Evolutionary conservation across 768 basidiomycete genomes (phyloP), one percentile per base, ranked within the genome.

Genomic region (Russula earlei): DNA sequence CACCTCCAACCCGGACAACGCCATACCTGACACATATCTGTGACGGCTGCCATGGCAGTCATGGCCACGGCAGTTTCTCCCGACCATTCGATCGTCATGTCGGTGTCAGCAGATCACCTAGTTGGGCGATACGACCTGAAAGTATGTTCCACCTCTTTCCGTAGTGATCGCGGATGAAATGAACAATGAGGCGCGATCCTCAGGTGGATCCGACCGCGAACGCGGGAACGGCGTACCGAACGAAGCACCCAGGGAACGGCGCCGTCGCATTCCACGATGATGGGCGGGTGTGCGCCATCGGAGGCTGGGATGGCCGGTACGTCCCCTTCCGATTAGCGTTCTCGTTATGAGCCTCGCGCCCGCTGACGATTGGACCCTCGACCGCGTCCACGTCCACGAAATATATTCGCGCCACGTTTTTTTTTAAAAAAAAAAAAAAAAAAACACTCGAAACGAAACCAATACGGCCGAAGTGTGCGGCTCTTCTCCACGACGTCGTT

Each of bases 261-360:
- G 78, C 81, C 7, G 68, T 97, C n/a, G 78, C 84, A 3, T 81
- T 96, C 12, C 81, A 83, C 5, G 76, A 80, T 34, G 84, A 88
- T 61, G 90, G 84, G 0, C 77, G 78, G 20, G 80, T 97, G 0
- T 86, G 92, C 62, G 93, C 92, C 0, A 74, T 93, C 2, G 94
- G 87, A 2, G 91, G 93, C 0, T 97, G 95, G 95, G 93, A 98
- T 59, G 93, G 95, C 34, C 81, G 76, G 94, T 93, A 61, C 63
- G 87, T 71, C 3, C 44, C 37, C 24, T 31, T n/a, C 34, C n/a
- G 33, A 12, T 33, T 1, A 11, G 5, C 5, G 24, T 24, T 11
- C 24, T 24, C 25, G 29, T 29, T 11, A 12, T 45, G 27, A n/a
- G 10, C 27, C 8, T 29, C 24, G n/a, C 10, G n/a, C n/a, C n/a